Percentiles rank a stretch among this genome's conserved stretches.
Evolutionary conservation across 768 basidiomycete species (phyloP).

Genomic region (Suillus subluteus): DNA sequence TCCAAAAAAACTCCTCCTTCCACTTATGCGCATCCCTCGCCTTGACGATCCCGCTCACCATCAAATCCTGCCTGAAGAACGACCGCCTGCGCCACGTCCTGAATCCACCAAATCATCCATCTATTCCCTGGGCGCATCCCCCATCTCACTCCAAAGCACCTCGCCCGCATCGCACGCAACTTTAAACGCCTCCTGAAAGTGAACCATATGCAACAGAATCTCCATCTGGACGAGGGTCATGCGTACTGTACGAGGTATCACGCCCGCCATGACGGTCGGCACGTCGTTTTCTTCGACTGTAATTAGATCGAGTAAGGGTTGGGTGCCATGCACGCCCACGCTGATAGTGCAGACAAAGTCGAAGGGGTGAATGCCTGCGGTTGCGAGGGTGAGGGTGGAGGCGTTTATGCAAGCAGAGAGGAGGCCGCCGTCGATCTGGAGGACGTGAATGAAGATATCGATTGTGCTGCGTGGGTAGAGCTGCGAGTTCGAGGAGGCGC

Average conservation of each 20-base stretch:
- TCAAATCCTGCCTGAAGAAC: constrained; percentile 21
- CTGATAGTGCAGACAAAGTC: constrained; percentile 93
- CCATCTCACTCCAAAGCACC: constrained; percentile 87
- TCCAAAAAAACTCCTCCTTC: constrained; percentile 52
- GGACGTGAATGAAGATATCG: constrained; percentile 89
- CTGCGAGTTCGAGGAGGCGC: constrained; percentile 84
- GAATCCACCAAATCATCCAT: constrained; percentile 58
- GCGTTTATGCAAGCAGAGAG: constrained; percentile 93
- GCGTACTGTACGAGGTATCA: constrained; percentile 84
- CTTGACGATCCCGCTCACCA: constrained; percentile 68
- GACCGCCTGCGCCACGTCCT: no score
- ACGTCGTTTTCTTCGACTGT: constrained; percentile 89
- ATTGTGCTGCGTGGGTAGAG: constrained; percentile 95
- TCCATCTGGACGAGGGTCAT: constrained; percentile 93
- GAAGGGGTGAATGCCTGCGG: constrained; percentile 85
- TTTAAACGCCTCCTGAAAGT: constrained; percentile 87
- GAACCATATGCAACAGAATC: constrained; percentile 84
- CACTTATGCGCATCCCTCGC: constrained; percentile 43
- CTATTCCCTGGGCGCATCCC: constrained; percentile 61
- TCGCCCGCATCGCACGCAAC: constrained; percentile 77
- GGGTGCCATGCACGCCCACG: constrained; percentile 82
- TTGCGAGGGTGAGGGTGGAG: constrained; percentile 88
- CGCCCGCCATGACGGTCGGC: constrained; percentile 85
- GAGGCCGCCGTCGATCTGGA: constrained; percentile 93
- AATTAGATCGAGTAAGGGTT: constrained; percentile 85